Base-by-base conservation (phyloP, 176 grass and related monocot genomes). In the Eremochloa ophiuroides region DNA sequence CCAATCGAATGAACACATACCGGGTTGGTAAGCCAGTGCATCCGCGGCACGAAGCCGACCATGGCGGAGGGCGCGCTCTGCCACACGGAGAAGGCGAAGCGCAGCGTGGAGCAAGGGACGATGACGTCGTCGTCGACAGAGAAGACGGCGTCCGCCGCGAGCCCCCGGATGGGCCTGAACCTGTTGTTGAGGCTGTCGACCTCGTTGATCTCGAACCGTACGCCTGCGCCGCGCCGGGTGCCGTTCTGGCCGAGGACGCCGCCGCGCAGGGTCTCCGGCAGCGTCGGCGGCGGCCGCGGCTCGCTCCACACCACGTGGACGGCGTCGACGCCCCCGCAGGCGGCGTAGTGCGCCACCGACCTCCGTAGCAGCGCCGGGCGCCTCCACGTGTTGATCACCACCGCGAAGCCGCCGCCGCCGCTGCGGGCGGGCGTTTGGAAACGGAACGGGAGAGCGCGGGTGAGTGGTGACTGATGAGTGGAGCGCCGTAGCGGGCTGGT, bases 111-210 rank as follows among this genome's bases (percentile, higher is more conserved):
- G 73, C 95, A 98, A 15, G 90, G 88, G 29, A 90, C 87, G 67
- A 94, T 85, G 69, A 94, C 77, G 90, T 98, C 95, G 79, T 98
- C 95, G 80, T 98, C 95, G 33, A 98, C 89, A 65, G 95, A 94
- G 85, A 94, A 98, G 74, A 98, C 83, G 53, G 92, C 88, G 67
- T 93, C 92, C 25, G 79, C 84, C 31, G 47, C 71, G 55, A 98
- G 79, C 22, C 69, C 92, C 22, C 55, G 67, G 69, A 93, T 89
- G 2, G 90, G 92, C 78, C 86, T 94, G 85, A 98, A 98, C 76
- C 95, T 78, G 53, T 94, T 98, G 84, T 98, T 98, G 61, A 98
- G 88, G 85, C 85, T 99, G 69, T 91, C 82, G 72, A 48, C 91
- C 13, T 48, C 22, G 78, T 91, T 90, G 76, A 95, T 41, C 48